phyloP scores from a whole-genome alignment of 1,284 basidiomycete species.

The Mycena sp. region DNA sequence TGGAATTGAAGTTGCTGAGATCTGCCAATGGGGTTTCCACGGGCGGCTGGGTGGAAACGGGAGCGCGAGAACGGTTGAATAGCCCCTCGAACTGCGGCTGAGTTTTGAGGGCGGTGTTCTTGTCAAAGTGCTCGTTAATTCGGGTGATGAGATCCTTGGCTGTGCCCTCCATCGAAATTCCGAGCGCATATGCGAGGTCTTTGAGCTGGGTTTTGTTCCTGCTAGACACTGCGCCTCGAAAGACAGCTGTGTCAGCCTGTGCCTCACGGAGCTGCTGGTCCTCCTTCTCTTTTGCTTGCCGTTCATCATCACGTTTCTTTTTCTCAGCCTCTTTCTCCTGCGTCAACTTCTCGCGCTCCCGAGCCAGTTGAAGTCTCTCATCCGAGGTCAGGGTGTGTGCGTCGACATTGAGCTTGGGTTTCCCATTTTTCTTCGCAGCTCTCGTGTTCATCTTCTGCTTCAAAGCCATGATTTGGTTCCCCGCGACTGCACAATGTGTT shows the following conservation, averaged over 20 bases:
- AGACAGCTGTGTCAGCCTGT: constrained; percentile 8
- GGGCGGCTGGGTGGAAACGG: background rate
- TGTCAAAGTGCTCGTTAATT: constrained; percentile 26
- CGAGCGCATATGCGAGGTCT: constrained; percentile 23
- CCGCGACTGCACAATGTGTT: background rate
- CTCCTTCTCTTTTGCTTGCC: background rate
- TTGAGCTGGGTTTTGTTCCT: constrained; percentile 31
- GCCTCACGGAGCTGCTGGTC: background rate
- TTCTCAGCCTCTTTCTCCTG: constrained; percentile 15
- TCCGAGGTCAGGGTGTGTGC: constrained; percentile 11
- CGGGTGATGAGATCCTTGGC: constrained; percentile 14
- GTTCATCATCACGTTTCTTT: constrained; percentile 10
- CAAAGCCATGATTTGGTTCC: background rate
- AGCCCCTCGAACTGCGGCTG: background rate
- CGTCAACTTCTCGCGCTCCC: background rate
- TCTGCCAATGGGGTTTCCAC: background rate
- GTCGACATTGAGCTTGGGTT: constrained; percentile 13
- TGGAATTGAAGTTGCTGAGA: background rate
- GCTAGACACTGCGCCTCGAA: constrained; percentile 21
- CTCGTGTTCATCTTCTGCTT: constrained; percentile 1
- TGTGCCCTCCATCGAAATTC: constrained; percentile 18
- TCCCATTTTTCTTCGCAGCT: background rate
- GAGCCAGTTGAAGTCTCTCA: background rate
- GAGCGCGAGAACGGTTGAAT: background rate
- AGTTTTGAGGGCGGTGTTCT: background rate